Evolutionary conservation across 345 rosid genomes (phyloP), one percentile per base, ranked within the genome.

Genomic region (Syzygium grande): DNA sequence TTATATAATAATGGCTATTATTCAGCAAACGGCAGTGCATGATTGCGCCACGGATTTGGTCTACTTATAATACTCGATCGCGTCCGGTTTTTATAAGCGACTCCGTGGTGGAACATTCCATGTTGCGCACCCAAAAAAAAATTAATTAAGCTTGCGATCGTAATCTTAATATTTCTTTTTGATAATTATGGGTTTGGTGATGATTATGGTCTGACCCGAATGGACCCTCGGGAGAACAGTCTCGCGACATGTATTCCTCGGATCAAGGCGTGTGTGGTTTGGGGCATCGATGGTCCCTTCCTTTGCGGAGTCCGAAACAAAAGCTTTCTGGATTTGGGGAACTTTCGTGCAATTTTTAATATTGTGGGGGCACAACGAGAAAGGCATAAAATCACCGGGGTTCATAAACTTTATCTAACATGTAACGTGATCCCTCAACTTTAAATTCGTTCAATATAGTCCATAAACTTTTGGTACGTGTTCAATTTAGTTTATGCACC

Each of bases 391-490:
- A 29, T 27, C 30, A 4, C 3, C 12, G 0, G 1, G 3, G 4
- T 27, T 11, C 2, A 10, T 58, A 3, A 25, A 2, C 0, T 58
- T 58, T 10, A n/a, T 10, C 0, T 0, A 1, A 25, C 6, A 4
- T 58, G 3, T 11, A 25, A 58, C 25, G 1, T 11, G 0, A 2
- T 58, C 0, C 0, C 0, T 58, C 0, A 58, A 58, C 0, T 10
- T 58, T 58, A 10, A 23, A 58, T 58, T 25, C 1, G 1, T 58
- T 10, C 3, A 0, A 58, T 4, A 1, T 58, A 11, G 3, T 23
- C 6, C 0, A 4, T 10, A 1, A 0, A 25, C 0, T 25, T 58
- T 25, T 0, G 0, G 0, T 10, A 58, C 1, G 1, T 25, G 0
- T 58, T 58, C 2, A 0, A 58, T 58, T 58, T 23, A 58, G 6